Percentiles rank a stretch among this genome's conserved stretches.
phyloP scores from a whole-genome alignment of 495 filamentous ascomycete species.

The Aspergillus coremiiformis region DNA sequence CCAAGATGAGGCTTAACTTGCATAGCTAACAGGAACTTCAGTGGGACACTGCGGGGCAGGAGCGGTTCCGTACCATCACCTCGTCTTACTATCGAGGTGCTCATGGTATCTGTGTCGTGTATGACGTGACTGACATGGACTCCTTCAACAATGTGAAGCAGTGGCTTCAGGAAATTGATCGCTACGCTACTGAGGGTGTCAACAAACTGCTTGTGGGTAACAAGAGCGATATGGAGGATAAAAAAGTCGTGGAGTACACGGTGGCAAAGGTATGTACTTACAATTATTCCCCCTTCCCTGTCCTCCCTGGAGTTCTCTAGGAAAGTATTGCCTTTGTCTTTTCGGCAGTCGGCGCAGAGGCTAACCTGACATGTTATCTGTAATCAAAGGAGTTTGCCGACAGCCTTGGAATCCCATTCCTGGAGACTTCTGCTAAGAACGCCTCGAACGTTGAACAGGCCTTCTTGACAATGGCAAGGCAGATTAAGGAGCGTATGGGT shows the following conservation, averaged over 20 bases:
- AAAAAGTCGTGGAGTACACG: constrained; percentile 99
- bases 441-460: constrained; percentile 99
- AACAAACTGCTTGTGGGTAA: constrained; percentile 99
- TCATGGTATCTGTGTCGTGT: constrained; percentile 98
- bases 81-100: constrained; percentile 98
- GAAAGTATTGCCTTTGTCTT: neutral
- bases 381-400: constrained; percentile 84
- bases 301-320: neutral
- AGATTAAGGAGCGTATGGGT: constrained; percentile 99
- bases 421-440: constrained; percentile 99
- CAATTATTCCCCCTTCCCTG: neutral
- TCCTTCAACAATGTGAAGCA: constrained; percentile 99
- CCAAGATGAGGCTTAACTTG: neutral
- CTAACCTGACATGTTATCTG: constrained; percentile 14
- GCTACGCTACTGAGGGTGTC: constrained; percentile 97
- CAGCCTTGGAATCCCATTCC: constrained; percentile 97
- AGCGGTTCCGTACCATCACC: constrained; percentile 98
- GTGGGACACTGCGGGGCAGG: constrained; percentile 99
- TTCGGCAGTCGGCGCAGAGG: neutral
- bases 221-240: constrained; percentile 99
- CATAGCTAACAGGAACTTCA: constrained; percentile 31
- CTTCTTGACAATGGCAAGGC: constrained; percentile 98
- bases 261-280: constrained; percentile 77
- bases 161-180: constrained; percentile 99
- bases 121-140: constrained; percentile 99